Evolutionary conservation across 2,329 filamentous ascomycete species (phyloP), one percentile per base, ranked within the genome.

Genomic region (Penicillium sp.): DNA sequence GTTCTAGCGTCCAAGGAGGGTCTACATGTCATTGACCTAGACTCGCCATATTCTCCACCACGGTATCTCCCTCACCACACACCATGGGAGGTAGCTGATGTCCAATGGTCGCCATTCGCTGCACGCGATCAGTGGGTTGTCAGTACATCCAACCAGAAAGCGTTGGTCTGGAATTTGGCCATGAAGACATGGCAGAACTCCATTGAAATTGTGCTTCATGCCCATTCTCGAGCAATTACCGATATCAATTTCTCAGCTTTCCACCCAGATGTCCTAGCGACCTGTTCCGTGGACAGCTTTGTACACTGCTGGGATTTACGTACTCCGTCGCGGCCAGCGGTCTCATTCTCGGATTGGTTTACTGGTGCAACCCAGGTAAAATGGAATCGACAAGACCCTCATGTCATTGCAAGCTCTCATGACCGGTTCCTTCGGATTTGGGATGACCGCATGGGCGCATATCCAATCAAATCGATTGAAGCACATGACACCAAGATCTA

Each of bases 231-330:
- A 64, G 92, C 93, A 61, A 97, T 97, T 66, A 97, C 93, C 8
- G 93, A 97, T 72, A 92, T 97, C 74, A 97, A 97, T 73, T 97
- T 96, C 74, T 96, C 91, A 0, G 92, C 93, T 6, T 91, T 96
- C 66, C 90, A 97, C 70, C 91, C 92, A 0, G 93, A 97, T 70
- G 81, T 93, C 43, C 84, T 97, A 17, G 90, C 92, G 10, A 96
- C 93, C 0, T 97, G 92, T 73, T 90, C 91, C 4, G 90, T 97
- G 31, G 93, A 97, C 74, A 94, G 92, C 50, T 96, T 92, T 69
- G 90, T 97, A 9, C 91, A 96, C 73, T 91, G 88, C 68, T 97
- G 93, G 91, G 93, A 97, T 76, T 78, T 97, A 46, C 85, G 93
- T 37, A 83, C 84, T 50, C 88, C 91, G 0, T 82, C 83, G 42